Conservation (phyloP, 805 yeast genomes). For the Candida andamanensis region DNA sequence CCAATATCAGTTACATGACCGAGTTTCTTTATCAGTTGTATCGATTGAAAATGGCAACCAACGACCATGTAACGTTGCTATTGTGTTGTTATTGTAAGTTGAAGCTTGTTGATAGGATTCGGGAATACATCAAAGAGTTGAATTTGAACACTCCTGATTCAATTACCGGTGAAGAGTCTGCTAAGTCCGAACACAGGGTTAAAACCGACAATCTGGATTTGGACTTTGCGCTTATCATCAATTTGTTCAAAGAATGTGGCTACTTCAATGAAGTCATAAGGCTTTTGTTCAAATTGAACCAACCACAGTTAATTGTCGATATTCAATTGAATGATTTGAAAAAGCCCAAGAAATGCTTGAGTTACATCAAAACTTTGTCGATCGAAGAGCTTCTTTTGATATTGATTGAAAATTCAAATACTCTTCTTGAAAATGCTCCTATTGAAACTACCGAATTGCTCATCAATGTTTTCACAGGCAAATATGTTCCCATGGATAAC, state of each 20-base stretch:
- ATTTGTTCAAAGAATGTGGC: slow-evolving; percentile 67
- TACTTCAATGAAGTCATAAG: slow-evolving; percentile 62
- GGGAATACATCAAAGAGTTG: slow-evolving; percentile 46
- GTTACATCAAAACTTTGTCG: slow-evolving; percentile 60
- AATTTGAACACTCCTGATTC: slow-evolving; percentile 17
- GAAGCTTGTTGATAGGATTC: slow-evolving; percentile 54
- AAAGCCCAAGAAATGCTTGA: slow-evolving; percentile 39
- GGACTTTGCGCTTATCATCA: slow-evolving; percentile 63
- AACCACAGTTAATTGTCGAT: slow-evolving; percentile 70
- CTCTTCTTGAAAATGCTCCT: slow-evolving; percentile 62
- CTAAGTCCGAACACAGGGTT: not conserved
- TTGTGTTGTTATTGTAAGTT: slow-evolving; percentile 77
- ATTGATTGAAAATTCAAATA: slow-evolving; percentile 60
- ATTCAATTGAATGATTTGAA: slow-evolving; percentile 64
- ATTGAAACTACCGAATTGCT: slow-evolving; percentile 76
- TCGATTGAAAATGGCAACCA: slow-evolving; percentile 50
- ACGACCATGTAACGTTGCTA: slow-evolving; percentile 77
- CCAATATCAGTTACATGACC: slow-evolving; percentile 60
- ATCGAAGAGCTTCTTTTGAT: slow-evolving; percentile 76
- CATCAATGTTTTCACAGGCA: slow-evolving; percentile 86
- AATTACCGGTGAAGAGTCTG: slow-evolving; percentile 1
- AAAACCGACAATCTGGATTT: slow-evolving; percentile 35
- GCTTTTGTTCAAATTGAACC: slow-evolving; percentile 66
- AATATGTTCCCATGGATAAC: slow-evolving; percentile 46
- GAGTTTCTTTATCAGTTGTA: slow-evolving; percentile 60